Conservation (phyloP, 768 basidiomycete genomes). For the Pleurotus citrinopileatus region DNA sequence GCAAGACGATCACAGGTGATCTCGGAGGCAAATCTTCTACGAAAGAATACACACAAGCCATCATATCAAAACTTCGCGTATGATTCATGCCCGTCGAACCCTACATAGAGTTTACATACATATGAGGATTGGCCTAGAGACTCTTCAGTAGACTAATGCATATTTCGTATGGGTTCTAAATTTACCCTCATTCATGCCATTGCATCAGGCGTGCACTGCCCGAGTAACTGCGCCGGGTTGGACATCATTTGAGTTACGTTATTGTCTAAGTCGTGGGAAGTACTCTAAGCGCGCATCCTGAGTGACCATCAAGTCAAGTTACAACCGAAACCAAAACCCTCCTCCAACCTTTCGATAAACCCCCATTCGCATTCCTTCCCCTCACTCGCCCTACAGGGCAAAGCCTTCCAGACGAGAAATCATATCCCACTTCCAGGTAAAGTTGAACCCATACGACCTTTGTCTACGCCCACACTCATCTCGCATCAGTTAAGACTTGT, state of each 20-base stretch:
- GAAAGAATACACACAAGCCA: constrained; percentile 83
- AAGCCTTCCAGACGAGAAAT: constrained; percentile 56
- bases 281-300: constrained; percentile 4
- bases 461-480: constrained; percentile 12
- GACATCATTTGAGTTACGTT: background rate
- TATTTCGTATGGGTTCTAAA: background rate
- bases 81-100: constrained; percentile 17
- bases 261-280: constrained; percentile 1
- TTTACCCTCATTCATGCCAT: background rate
- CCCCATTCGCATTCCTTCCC: constrained; percentile 48
- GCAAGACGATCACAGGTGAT: constrained; percentile 93
- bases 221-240: background rate
- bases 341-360: constrained; percentile 41
- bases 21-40: constrained; percentile 92
- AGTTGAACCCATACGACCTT: background rate
- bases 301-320: constrained; percentile 43
- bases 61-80: constrained; percentile 66
- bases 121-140: background rate
- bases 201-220: background rate
- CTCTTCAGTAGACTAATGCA: background rate
- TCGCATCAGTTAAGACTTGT: constrained; percentile 24
- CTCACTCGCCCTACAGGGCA: constrained; percentile 92
- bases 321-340: constrained; percentile 30
- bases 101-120: constrained; percentile 4
- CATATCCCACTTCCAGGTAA: constrained; percentile 30